These are phyloP conservation scores for Pleodorina starrii DNA, from an alignment of 139 green algal species.

Conservation along the genomic window DNA sequence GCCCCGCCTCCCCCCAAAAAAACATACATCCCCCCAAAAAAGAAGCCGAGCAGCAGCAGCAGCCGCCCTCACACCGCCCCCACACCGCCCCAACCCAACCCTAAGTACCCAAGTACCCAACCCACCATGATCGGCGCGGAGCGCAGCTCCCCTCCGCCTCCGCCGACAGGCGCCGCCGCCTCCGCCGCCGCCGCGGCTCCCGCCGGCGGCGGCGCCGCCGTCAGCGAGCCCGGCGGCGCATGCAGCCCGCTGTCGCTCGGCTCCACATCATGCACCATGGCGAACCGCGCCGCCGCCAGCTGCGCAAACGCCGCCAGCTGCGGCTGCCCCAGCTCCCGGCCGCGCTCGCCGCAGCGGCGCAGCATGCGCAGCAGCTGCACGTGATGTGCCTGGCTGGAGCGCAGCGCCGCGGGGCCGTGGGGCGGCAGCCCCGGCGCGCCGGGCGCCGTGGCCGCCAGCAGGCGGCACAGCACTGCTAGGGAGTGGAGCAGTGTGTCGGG, in stretches of 20 bases:
- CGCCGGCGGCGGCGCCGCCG: background rate
- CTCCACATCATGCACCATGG: constrained; percentile 64
- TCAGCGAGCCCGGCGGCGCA: constrained; percentile 37
- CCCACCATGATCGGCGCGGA: constrained; percentile 32
- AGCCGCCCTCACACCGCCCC: too few species aligned
- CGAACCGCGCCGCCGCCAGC: constrained; percentile 66
- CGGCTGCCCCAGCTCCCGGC: constrained; percentile 67
- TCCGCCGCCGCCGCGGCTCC: background rate
- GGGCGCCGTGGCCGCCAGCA: constrained; percentile 65
- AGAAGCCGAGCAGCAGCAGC: too few species aligned
- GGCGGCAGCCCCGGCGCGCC: constrained; percentile 43
- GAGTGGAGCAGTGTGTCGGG: constrained; percentile 60
- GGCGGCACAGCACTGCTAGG: constrained; percentile 66
- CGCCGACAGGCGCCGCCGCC: background rate
- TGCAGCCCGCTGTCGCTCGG: constrained; percentile 38
- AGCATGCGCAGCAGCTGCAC: constrained; percentile 75
- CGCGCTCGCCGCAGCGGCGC: constrained; percentile 54
- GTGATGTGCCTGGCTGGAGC: constrained; percentile 55
- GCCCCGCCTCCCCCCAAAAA: too few species aligned
- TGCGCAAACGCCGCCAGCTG: constrained; percentile 70
- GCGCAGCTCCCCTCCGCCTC: background rate
- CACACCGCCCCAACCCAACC: too few species aligned
- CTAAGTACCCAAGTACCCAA: too few species aligned
- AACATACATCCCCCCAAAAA: too few species aligned
- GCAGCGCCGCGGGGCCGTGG: constrained; percentile 32